Conservation (phyloP, 331 rosid genomes). For the Quercus phellos region DNA sequence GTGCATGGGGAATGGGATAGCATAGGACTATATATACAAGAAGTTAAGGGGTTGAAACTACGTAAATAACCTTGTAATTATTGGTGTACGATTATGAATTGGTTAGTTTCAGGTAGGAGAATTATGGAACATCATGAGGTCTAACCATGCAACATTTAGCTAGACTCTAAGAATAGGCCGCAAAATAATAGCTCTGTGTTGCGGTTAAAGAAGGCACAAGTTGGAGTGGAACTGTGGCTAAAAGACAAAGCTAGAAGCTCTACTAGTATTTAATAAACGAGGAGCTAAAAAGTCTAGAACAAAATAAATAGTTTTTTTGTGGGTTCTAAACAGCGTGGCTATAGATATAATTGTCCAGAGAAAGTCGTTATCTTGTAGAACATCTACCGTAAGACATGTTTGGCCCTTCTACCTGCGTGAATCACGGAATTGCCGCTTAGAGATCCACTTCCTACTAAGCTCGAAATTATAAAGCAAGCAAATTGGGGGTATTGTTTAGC, state of each 20-base stretch:
- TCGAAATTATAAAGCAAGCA: too few species aligned
- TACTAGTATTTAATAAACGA: neutral
- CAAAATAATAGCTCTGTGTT: neutral
- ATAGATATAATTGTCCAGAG: neutral
- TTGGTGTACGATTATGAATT: neutral
- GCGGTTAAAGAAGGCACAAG: neutral
- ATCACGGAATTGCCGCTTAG: neutral
- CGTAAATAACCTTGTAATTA: constrained; percentile 16
- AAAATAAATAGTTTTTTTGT: neutral
- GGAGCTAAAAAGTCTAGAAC: too few species aligned
- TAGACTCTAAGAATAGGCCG: neutral
- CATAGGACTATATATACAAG: neutral
- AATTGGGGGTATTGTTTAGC: too few species aligned
- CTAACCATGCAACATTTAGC: neutral
- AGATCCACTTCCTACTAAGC: too few species aligned
- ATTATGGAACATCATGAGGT: neutral
- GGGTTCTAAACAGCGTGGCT: neutral
- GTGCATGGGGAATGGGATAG: constrained; percentile 13
- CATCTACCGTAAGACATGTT: neutral
- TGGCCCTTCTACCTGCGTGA: neutral
- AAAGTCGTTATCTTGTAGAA: neutral
- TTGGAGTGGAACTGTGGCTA: neutral
- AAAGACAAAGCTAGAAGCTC: neutral
- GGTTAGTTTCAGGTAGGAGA: neutral
- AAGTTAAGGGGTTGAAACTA: constrained; percentile 8